phyloP scores from a whole-genome alignment of 768 basidiomycete species.

The Phylloporus rhodoxanthus region DNA sequence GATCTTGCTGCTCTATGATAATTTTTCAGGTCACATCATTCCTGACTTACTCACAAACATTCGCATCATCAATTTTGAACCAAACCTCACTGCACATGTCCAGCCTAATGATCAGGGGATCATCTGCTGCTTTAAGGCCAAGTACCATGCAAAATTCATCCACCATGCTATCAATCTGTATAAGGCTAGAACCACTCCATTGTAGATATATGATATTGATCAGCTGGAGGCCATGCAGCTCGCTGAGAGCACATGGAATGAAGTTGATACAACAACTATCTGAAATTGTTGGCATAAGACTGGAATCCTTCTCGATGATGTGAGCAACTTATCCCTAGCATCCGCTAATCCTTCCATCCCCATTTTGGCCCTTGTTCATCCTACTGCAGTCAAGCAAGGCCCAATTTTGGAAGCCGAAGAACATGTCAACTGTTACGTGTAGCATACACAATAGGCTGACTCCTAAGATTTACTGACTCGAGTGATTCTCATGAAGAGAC shows the following conservation, averaged over 20 bases:
- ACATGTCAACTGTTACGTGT: no score
- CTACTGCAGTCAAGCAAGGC: no score
- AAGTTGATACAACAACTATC: constrained; percentile 1
- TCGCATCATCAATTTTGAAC: constrained; percentile 16
- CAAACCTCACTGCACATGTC: constrained; percentile 34
- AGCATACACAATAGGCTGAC: no score
- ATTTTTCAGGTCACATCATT: constrained; percentile 19
- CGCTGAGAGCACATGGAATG: neutral
- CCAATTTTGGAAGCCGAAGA: no score
- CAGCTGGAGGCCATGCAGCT: constrained; percentile 3
- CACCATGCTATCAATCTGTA: neutral
- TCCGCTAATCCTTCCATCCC: no score
- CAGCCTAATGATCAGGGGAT: constrained; percentile 36
- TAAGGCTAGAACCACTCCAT: neutral
- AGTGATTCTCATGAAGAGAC: no score
- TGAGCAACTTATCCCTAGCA: no score
- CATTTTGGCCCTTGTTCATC: no score
- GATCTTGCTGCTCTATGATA: constrained; percentile 8
- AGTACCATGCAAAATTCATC: constrained; percentile 23
- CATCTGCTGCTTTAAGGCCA: constrained; percentile 24
- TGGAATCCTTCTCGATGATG: no score
- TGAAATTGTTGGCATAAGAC: constrained; percentile 6
- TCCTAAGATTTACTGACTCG: no score
- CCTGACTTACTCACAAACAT: constrained; percentile 23
- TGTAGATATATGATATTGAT: neutral